phyloP scores from a whole-genome alignment of 2,329 filamentous ascomycete species.

The Dendrostoma leiphaemia region DNA sequence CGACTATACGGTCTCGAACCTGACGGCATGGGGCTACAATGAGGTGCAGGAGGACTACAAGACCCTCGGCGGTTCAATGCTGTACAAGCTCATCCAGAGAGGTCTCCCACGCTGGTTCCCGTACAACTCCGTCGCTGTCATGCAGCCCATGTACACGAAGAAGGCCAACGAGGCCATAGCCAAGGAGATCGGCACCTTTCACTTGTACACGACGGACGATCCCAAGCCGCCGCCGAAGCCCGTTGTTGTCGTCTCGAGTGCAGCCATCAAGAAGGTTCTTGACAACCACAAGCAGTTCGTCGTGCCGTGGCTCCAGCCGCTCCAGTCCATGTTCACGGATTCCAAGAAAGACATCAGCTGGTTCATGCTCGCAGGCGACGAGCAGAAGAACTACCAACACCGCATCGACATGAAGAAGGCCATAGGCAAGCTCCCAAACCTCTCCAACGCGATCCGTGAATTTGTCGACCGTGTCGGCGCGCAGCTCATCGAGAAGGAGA shows the following conservation, averaged over 20 bases:
- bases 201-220: slow-evolving; percentile 33
- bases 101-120: slow-evolving; percentile 44
- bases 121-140: slow-evolving; percentile 35
- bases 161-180: slow-evolving; percentile 38
- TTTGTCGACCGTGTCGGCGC: slow-evolving; percentile 33
- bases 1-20: slow-evolving; percentile 39
- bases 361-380: slow-evolving; percentile 39
- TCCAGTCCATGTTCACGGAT: slow-evolving; percentile 32
- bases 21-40: slow-evolving; percentile 44
- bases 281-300: slow-evolving; percentile 31
- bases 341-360: slow-evolving; percentile 36
- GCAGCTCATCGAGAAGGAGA: slow-evolving; percentile 39
- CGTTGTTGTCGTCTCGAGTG: slow-evolving; percentile 17
- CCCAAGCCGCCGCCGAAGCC: slow-evolving; percentile 32
- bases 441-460: slow-evolving; percentile 24
- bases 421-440: slow-evolving; percentile 30
- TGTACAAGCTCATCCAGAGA: slow-evolving; percentile 45
- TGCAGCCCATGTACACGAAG: slow-evolving; percentile 46
- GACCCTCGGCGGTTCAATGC: slow-evolving; percentile 40
- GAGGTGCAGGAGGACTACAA: slow-evolving; percentile 36
- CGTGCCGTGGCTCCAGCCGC: slow-evolving; percentile 31
- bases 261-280: slow-evolving; percentile 4
- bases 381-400: slow-evolving; percentile 29
- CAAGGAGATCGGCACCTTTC: slow-evolving; percentile 34
- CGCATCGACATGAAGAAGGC: slow-evolving; percentile 30